Percentiles rank a stretch among this genome's conserved stretches.
These are phyloP conservation scores for Domatiomyces globalis DNA, from an alignment of 2,329 filamentous ascomycete species.

Conservation along the genomic window DNA sequence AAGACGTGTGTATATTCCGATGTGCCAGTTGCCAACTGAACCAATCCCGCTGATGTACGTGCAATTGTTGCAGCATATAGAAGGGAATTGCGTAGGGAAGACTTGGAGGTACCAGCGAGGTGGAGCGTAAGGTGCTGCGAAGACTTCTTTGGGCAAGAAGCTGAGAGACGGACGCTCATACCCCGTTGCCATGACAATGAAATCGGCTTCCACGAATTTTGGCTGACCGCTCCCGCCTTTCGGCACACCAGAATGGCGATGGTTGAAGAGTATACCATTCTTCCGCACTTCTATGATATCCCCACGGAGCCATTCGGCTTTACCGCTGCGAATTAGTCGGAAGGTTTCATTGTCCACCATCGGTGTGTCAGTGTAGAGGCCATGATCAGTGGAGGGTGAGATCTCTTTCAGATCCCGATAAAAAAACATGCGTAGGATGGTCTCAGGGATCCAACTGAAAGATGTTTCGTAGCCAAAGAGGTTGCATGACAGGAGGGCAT, in stretches of 20 bases:
- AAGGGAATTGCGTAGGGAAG: slow-evolving; percentile 61
- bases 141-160: slow-evolving; percentile 61
- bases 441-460: slow-evolving; percentile 65
- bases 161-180: slow-evolving; percentile 58
- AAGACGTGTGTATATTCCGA: slow-evolving; percentile 76
- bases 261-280: slow-evolving; percentile 55
- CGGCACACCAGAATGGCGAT: slow-evolving; percentile 56
- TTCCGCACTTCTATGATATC: slow-evolving; percentile 57
- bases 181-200: slow-evolving; percentile 72
- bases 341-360: slow-evolving; percentile 80
- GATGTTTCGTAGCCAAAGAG: slow-evolving; percentile 64
- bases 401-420: slow-evolving; percentile 68
- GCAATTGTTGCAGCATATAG: slow-evolving; percentile 67
- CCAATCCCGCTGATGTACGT: slow-evolving; percentile 71
- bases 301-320: slow-evolving; percentile 66
- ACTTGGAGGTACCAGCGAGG: slow-evolving; percentile 84
- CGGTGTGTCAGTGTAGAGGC: slow-evolving; percentile 69
- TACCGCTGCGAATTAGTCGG: slow-evolving; percentile 55
- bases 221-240: slow-evolving; percentile 59
- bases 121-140: slow-evolving; percentile 57
- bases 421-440: slow-evolving; percentile 61
- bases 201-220: slow-evolving; percentile 54
- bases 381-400: slow-evolving; percentile 48
- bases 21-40: slow-evolving; percentile 71
- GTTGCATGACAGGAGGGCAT: slow-evolving; percentile 61